Evolutionary conservation across 495 filamentous ascomycete species (phyloP).

Genomic region (Talaromyces nanjingensis): DNA sequence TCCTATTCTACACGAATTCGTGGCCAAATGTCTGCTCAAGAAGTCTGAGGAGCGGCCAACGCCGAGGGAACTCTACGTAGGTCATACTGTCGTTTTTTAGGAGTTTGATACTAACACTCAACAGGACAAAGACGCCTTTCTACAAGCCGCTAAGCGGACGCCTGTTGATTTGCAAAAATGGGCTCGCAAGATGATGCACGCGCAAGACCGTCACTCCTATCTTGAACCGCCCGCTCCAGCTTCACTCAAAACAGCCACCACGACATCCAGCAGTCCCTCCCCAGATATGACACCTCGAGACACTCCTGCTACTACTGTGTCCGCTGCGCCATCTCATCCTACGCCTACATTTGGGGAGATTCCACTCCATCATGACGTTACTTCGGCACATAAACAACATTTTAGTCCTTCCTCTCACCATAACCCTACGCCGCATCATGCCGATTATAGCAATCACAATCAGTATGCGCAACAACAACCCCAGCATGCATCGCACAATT

Average conservation of each 20-base stretch:
- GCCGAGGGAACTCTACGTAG: constrained; percentile 70
- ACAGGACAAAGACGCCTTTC: constrained; percentile 82
- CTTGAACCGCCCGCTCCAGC: constrained; percentile 56
- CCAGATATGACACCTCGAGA: constrained; percentile 25
- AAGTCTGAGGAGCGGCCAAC: constrained; percentile 80
- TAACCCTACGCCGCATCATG: constrained; percentile 11
- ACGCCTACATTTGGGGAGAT: constrained; percentile 64
- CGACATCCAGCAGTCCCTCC: constrained; percentile 6
- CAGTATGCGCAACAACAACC: not conserved
- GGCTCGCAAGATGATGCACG: constrained; percentile 86
- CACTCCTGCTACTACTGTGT: constrained; percentile 45
- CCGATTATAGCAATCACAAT: constrained; percentile 1
- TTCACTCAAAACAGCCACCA: constrained; percentile 26
- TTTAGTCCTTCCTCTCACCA: constrained; percentile 15
- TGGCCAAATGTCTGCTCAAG: constrained; percentile 91
- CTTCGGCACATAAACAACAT: constrained; percentile 21
- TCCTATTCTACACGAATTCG: constrained; percentile 87
- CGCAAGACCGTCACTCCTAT: constrained; percentile 87
- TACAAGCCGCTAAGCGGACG: constrained; percentile 91
- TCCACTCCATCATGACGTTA: constrained; percentile 41
- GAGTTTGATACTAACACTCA: not conserved
- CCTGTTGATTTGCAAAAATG: constrained; percentile 85
- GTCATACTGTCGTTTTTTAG: not conserved
- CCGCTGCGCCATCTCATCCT: constrained; percentile 27
- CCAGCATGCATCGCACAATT: constrained; percentile 14